phyloP scores from a whole-genome alignment of 2,329 filamentous ascomycete species.

The Colletotrichum zoysiae region DNA sequence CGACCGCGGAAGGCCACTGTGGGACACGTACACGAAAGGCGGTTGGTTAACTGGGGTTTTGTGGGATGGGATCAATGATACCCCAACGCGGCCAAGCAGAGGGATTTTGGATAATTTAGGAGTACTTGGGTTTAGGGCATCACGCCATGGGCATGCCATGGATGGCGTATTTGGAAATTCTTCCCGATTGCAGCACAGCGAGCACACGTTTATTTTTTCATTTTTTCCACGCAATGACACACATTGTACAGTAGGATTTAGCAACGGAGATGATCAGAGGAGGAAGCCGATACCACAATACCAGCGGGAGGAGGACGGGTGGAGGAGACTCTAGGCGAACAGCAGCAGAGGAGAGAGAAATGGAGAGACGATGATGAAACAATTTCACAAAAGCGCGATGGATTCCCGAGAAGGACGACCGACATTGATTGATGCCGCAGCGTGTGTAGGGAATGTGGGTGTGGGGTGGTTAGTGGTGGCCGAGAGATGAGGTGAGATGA shows the following conservation, averaged over 20 bases:
- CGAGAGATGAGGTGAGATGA: slow-evolving; percentile 19
- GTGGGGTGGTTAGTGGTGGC: not conserved
- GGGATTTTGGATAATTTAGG: slow-evolving; percentile 29
- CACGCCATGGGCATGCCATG: slow-evolving; percentile 35
- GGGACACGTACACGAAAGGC: slow-evolving; percentile 26
- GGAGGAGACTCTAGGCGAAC: slow-evolving; percentile 18
- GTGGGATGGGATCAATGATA: slow-evolving; percentile 36
- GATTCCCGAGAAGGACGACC: not conserved
- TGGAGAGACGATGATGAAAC: slow-evolving; percentile 18
- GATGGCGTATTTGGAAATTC: slow-evolving; percentile 30
- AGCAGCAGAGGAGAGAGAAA: not conserved
- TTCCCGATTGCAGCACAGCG: slow-evolving; percentile 41
- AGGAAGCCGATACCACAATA: slow-evolving; percentile 18
- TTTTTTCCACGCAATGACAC: slow-evolving; percentile 29
- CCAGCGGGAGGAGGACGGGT: slow-evolving; percentile 9
- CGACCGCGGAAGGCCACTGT: slow-evolving; percentile 33
- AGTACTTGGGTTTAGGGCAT: slow-evolving; percentile 38
- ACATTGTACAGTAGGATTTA: slow-evolving; percentile 37
- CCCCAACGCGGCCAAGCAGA: slow-evolving; percentile 15
- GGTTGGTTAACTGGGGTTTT: slow-evolving; percentile 6
- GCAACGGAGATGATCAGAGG: slow-evolving; percentile 12
- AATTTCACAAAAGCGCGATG: not conserved
- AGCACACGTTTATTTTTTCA: slow-evolving; percentile 21
- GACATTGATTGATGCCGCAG: slow-evolving; percentile 11
- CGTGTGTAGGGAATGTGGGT: not conserved